These are phyloP conservation scores for Lachancea cidri DNA, from an alignment of 805 yeast genomes.

Conservation along the genomic window DNA sequence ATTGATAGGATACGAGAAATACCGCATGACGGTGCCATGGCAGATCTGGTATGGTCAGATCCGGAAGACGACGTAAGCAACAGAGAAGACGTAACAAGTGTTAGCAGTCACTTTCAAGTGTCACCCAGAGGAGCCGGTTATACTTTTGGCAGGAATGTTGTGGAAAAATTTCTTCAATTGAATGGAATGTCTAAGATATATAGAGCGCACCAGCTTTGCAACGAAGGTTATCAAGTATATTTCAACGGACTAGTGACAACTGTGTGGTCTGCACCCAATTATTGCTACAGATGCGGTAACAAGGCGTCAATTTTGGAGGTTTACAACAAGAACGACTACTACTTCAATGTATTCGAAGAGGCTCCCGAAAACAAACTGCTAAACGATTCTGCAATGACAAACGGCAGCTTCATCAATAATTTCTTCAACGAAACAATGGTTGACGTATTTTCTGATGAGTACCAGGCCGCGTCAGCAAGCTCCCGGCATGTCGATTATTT, in stretches of 20 bases:
- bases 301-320: slow-evolving; percentile 96
- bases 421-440: slow-evolving; percentile 15
- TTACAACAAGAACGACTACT: slow-evolving; percentile 57
- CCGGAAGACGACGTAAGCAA: slow-evolving; percentile 71
- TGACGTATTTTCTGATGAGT: slow-evolving; percentile 32
- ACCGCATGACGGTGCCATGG: slow-evolving; percentile 99
- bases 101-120: slow-evolving; percentile 61
- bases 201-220: slow-evolving; percentile 94
- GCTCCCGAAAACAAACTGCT: slow-evolving; percentile 79
- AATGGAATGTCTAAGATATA: slow-evolving; percentile 77
- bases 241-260: slow-evolving; percentile 90
- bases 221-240: slow-evolving; percentile 90
- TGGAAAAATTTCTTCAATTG: slow-evolving; percentile 72
- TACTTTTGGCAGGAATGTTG: slow-evolving; percentile 89
- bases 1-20: slow-evolving; percentile 91
- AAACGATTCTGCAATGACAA: slow-evolving; percentile 19
- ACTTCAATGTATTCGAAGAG: slow-evolving; percentile 92
- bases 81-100: slow-evolving; percentile 44
- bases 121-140: slow-evolving; percentile 98
- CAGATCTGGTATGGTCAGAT: slow-evolving; percentile 97
- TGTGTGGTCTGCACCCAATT: slow-evolving; percentile 98
- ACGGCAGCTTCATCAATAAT: slow-evolving; percentile 15
- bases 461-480: slow-evolving; percentile 31
- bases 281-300: slow-evolving; percentile 95
- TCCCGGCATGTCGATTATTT: slow-evolving; percentile 33